Conservation (phyloP, 331 rosid species). For the Pyrus hybrid region DNA sequence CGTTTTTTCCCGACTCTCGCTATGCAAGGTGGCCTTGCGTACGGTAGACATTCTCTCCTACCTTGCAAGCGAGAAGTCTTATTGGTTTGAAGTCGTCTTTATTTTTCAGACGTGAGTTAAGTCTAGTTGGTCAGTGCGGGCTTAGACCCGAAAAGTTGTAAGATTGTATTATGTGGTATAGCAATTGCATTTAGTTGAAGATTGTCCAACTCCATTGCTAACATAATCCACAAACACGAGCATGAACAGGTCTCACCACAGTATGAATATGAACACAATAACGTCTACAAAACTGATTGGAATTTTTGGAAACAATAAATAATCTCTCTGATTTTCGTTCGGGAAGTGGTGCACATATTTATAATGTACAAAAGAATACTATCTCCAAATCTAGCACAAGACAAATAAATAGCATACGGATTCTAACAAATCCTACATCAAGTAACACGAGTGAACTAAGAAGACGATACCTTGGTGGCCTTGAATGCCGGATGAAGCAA, state of each 20-base stretch:
- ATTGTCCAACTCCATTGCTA: background rate
- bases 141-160: background rate
- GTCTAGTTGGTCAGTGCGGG: background rate
- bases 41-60: no score
- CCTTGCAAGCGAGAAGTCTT: no score
- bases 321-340: background rate
- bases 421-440: background rate
- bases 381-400: conserved; percentile 16
- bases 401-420: conserved; percentile 8
- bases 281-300: background rate
- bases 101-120: no score
- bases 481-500: conserved; percentile 79
- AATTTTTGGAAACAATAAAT: background rate
- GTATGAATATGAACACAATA: background rate
- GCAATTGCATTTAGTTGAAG: background rate
- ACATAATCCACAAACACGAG: background rate
- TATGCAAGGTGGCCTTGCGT: no score
- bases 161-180: background rate
- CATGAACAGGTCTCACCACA: background rate
- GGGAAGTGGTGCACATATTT: background rate
- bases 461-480: conserved; percentile 53
- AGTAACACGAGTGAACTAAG: conserved; percentile 1
- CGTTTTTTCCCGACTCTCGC: no score
- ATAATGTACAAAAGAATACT: conserved; percentile 16
- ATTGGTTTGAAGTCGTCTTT: no score